A percentile compares a stretch with the other conserved stretches of the same genome.
Conservation (phyloP, 176 grass and related monocot genomes). For the Canna indica region DNA sequence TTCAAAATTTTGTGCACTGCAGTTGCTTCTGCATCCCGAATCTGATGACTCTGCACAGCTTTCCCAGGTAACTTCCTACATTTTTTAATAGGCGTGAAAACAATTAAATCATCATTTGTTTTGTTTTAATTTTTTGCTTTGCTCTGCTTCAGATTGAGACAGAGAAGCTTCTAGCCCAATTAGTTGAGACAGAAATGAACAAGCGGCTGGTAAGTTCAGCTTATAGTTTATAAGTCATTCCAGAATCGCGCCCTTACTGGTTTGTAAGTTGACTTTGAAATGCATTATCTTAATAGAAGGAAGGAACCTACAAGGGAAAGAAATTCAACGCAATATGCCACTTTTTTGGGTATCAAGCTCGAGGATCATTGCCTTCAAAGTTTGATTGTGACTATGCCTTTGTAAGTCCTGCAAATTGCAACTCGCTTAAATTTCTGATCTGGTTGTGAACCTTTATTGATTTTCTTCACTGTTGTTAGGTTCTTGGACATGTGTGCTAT, state of each 20-base stretch:
- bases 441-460: background rate
- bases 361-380: slow-evolving; percentile 89
- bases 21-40: slow-evolving; percentile 90
- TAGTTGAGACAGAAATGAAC: slow-evolving; percentile 92
- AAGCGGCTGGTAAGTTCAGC: slow-evolving; percentile 58
- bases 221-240: background rate
- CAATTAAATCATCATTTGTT: slow-evolving; percentile 8
- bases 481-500: slow-evolving; percentile 93
- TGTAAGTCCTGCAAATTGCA: slow-evolving; percentile 26
- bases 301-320: slow-evolving; percentile 94
- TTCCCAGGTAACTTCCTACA: slow-evolving; percentile 58
- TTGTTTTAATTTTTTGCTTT: slow-evolving; percentile 8
- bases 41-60: slow-evolving; percentile 97
- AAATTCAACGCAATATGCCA: slow-evolving; percentile 98
- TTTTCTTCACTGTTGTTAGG: slow-evolving; percentile 28
- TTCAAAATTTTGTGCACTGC: background rate
- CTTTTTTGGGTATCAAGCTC: slow-evolving; percentile 99
- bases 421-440: background rate
- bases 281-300: slow-evolving; percentile 51
- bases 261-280: slow-evolving; percentile 15
- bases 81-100: slow-evolving; percentile 9
- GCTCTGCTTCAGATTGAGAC: slow-evolving; percentile 69
- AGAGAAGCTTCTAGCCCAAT: slow-evolving; percentile 95
- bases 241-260: background rate
- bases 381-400: slow-evolving; percentile 99